Evolutionary conservation across 2,329 filamentous ascomycete genomes (phyloP), one percentile per base, ranked within the genome.

Genomic region (Arachnomyces sp.): DNA sequence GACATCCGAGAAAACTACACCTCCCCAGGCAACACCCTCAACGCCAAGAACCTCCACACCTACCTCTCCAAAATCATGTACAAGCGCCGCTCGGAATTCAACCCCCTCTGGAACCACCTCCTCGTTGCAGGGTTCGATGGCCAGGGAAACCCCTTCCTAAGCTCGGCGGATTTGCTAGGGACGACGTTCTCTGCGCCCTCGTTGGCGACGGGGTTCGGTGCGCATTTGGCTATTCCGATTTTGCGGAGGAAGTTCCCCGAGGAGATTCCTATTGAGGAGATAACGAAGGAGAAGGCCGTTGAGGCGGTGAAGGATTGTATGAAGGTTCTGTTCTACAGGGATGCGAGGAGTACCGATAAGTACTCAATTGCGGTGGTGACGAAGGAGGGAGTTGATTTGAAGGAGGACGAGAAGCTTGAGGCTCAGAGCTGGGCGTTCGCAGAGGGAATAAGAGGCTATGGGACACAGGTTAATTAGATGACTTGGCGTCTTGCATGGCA

Each of bases 381-480:
- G 41, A 84, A 87, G 67, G 85, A 87, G 36, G 87, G 84, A n/a
- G 80, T 96, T 43, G 83, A 93, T 40, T 62, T 95, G 51, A 82
- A 81, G 63, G 79, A 93, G 66, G 70, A 84, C 55, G 84, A 94
- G 72, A 81, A 88, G 74, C 73, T 98, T 50, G 89, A 96, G 74
- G 76, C 81, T 55, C 90, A 96, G 76, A 95, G 88, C 76, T 96
- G 90, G 92, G 88, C 85, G 38, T 98, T 98, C 71, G 92, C 92
- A 16, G 90, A 96, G 61, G 77, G 82, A 54, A 95, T 98, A 64
- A 83, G 79, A 65, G 92, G 92, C 33, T 98, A 98, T 61, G 92
- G 92, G 46, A 93, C 89, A 17, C 89, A 96, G 73, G 66, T 68
- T 43, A 67, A 68, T 51, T 76, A 62, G 50, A 41, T 31, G 38